phyloP scores from a whole-genome alignment of 495 filamentous ascomycete species.

The Aspergillus bridgeri region DNA sequence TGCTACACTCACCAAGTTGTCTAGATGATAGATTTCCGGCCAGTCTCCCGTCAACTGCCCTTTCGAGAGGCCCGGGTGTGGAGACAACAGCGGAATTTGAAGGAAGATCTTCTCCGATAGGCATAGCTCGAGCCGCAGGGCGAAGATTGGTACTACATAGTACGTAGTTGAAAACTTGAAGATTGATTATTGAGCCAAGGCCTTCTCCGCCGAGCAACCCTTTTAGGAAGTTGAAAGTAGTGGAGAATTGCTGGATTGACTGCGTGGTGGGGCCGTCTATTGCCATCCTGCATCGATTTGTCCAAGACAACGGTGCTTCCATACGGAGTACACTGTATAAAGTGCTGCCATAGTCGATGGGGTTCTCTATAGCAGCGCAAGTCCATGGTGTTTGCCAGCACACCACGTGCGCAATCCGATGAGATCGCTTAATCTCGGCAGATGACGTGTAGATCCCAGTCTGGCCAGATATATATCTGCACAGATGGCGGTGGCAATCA shows the following conservation, averaged over 20 bases:
- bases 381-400: too few relatives aligned
- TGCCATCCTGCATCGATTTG: not conserved
- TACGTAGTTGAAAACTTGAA: too few relatives aligned
- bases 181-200: constrained; percentile 10
- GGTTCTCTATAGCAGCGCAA: too few relatives aligned
- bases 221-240: constrained; percentile 25
- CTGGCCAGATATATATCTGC: too few relatives aligned
- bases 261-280: not conserved
- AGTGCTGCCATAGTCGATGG: too few relatives aligned
- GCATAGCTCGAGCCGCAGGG: not conserved
- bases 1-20: not conserved
- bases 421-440: too few relatives aligned
- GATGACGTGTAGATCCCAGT: too few relatives aligned
- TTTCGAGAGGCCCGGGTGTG: not conserved
- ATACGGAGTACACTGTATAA: too few relatives aligned
- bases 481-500: too few relatives aligned
- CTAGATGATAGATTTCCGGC: not conserved
- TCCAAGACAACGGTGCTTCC: too few relatives aligned
- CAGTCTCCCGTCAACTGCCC: not conserved
- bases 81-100: not conserved
- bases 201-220: constrained; percentile 13
- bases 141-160: not conserved
- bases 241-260: constrained; percentile 9
- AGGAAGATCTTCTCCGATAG: not conserved
- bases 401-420: too few relatives aligned